Base-by-base conservation (phyloP, 2,329 filamentous ascomycete genomes). In the Xylariaceae sp. region DNA sequence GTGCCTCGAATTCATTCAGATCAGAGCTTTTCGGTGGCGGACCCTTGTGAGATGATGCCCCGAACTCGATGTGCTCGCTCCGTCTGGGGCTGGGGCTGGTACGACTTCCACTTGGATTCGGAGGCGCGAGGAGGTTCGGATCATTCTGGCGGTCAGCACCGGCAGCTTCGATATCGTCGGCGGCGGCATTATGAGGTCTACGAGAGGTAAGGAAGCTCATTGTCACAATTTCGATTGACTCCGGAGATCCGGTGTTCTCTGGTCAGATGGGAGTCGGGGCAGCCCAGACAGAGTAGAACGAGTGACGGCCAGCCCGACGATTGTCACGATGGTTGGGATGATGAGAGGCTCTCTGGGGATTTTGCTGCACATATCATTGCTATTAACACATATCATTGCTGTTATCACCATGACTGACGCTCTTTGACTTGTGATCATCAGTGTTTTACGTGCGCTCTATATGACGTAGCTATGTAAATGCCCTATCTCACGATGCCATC, bases 1-100 rank as follows among this genome's bases (percentile, higher is more conserved):
- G 68, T 1, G 65, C 64, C 44, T 71, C 72, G 49, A 71, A 73
- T 57, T 73, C 71, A 48, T 63, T 68, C 35, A 73, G 58, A 2
- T 72, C 68, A 1, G 64, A 62, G 50, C 64, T 64, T 56, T 62
- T 66, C 2, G 55, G 17, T 0, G 64, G 63, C 41, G 58, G 52
- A 13, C 65, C 62, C 53, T 62, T 54, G 8, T 57, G 60, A 3
- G 50, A 57, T 1, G 23, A 30, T 2, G 67, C 67, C 34, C 67
- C 68, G 37, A 70, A 69, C 35, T 61, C 66, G 56, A 70, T 62
- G 44, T 67, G 68, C 15, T 69, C 67, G 34, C 53, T 58, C 15
- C 65, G 60, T n/a, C 55, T 57, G 17, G 35, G 48, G 4, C 55
- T 57, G 17, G 35, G 48, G 6, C 54, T 39, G 23, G 18, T 49